phyloP scores from a whole-genome alignment of 2,329 filamentous ascomycete genomes.

The Sporothrix pallida region DNA sequence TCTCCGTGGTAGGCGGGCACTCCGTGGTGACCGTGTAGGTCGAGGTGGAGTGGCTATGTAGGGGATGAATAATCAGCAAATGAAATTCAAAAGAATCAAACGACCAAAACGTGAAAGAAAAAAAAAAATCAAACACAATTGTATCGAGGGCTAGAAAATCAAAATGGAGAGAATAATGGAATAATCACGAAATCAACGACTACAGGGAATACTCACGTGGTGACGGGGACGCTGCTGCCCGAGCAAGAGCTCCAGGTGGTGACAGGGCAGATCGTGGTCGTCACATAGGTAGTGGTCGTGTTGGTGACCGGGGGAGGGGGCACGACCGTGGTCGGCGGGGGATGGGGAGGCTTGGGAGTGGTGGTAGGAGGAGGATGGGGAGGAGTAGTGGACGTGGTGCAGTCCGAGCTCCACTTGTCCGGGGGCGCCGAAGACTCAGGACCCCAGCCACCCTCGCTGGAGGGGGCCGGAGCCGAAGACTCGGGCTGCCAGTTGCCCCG shows the following conservation, averaged over 20 bases:
- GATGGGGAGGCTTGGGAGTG: background rate
- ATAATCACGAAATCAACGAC: no score
- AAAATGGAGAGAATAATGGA: no score
- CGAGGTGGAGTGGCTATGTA: background rate
- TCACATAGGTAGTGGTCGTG: constrained; percentile 23
- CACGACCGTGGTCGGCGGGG: background rate
- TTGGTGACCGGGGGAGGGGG: background rate
- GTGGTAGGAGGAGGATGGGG: background rate
- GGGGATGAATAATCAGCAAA: background rate
- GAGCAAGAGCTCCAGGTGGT: constrained; percentile 51
- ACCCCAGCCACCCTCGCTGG: background rate
- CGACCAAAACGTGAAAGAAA: background rate
- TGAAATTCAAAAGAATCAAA: background rate
- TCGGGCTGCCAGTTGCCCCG: no score
- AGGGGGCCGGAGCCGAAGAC: no score
- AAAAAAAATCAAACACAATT: background rate
- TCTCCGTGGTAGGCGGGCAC: background rate
- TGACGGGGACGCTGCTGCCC: constrained; percentile 41
- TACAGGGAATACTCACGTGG: background rate
- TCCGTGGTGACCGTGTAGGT: background rate
- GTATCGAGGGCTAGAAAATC: no score
- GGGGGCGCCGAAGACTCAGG: background rate
- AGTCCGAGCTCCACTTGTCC: constrained; percentile 2
- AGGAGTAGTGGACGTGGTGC: background rate
- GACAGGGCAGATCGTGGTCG: constrained; percentile 41